Conservation (phyloP, 352 stramenopile genomes). For the Pythium angustatum region DNA sequence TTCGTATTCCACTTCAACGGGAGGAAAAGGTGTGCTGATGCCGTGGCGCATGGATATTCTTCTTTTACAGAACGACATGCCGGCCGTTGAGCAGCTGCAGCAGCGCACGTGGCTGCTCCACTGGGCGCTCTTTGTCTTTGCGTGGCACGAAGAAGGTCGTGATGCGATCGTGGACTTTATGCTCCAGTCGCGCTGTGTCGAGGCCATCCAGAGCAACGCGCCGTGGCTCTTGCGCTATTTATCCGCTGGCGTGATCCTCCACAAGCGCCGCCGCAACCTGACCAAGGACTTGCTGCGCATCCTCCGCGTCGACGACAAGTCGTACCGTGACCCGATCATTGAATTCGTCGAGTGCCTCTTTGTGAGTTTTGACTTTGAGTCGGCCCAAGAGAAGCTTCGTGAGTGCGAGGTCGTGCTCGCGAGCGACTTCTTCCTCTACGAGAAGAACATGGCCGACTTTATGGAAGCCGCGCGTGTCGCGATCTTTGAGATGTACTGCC, state of each 20-base stretch:
- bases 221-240: constrained; percentile 98
- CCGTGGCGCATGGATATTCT: constrained; percentile 3
- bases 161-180: constrained; percentile 98
- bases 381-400: constrained; percentile 91
- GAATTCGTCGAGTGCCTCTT: constrained; percentile 98
- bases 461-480: constrained; percentile 97
- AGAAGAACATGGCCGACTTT: constrained; percentile 96
- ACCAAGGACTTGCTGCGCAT: constrained; percentile 96
- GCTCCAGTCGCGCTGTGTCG: constrained; percentile 89
- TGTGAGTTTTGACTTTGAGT: constrained; percentile 99
- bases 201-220: constrained; percentile 98
- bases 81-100: constrained; percentile 93
- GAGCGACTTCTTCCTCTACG: constrained; percentile 97
- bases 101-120: constrained; percentile 98
- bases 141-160: constrained; percentile 91
- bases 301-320: constrained; percentile 89
- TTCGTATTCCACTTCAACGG: neutral
- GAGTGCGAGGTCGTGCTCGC: constrained; percentile 95
- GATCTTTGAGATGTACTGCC: constrained; percentile 99
- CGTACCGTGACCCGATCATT: constrained; percentile 80
- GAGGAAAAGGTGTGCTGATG: neutral
- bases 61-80: constrained; percentile 56
- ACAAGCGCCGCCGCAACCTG: constrained; percentile 93
- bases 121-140: constrained; percentile 97
- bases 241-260: constrained; percentile 96